Evolutionary conservation across 495 filamentous ascomycete genomes (phyloP), one percentile per base, ranked within the genome.

Genomic region (Neurospora pannonica): DNA sequence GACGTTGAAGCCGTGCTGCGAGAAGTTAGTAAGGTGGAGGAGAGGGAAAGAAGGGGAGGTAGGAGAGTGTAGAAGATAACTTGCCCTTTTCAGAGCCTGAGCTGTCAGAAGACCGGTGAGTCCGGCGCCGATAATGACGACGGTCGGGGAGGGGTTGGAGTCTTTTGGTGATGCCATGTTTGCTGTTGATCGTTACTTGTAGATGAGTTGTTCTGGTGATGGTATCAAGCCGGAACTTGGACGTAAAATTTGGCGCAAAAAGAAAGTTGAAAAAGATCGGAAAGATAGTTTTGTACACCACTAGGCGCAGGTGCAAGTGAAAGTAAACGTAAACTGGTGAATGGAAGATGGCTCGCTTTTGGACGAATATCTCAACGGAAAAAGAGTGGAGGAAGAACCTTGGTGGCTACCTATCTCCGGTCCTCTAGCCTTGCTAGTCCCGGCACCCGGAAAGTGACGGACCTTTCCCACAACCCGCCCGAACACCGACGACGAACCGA

Each of bases 111-210:
- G 82, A 13, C 88, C 88, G 5, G 84, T 85, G 2, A 87, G 80
- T 11, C 85, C 85, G 5, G 85, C 84, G 3, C 85, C 85, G 70
- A 87, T 83, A 34, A 87, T 86, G 72, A 84, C 84, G 70, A 87
- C 72, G 3, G 54, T 34, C 5, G 54, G 7, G 2, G 21, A 28
- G 11, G 48, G 11, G 1, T 7, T 60, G 48, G 5, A 2, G 3
- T 19, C 54, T 19, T 67, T 17, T 4, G 15, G 1, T 0, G 28
- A 2, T 19, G 54, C 15, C 54, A 67, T 67, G 7, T 62, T 7
- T 34, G 28, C 54, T 34, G 54, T 19, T 67, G 24, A 19, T 34
- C 5, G 48, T 11, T 46, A 15, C 28, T 6, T 19, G 54, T 8
- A 34, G 54, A 19, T 13, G 46, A 31, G 54, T 31, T 9, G 54